These are phyloP conservation scores for Xerophyta viscosa DNA, from an alignment of 106 monocot species.

Conservation along the genomic window DNA sequence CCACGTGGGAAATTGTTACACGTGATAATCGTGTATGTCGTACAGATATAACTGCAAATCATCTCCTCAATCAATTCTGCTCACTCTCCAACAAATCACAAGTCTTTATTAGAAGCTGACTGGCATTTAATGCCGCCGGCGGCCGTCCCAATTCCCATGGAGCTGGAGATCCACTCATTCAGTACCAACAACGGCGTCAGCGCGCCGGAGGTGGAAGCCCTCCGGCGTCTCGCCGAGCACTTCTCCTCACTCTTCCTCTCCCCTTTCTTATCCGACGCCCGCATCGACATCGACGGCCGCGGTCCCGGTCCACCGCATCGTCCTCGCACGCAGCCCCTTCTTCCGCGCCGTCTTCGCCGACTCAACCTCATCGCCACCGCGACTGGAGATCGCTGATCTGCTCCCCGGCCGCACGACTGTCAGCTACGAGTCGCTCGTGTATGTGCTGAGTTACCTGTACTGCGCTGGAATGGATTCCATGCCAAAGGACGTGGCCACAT, in stretches of 20 bases:
- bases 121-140: too few species aligned
- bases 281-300: conserved; percentile 15
- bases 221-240: conserved; percentile 63
- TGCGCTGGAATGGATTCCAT: conserved; percentile 37
- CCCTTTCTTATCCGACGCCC: conserved; percentile 28
- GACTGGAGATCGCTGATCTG: conserved; percentile 31
- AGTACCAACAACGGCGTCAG: too few species aligned
- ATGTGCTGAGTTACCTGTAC: conserved; percentile 62
- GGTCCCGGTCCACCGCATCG: conserved; percentile 62
- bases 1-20: too few species aligned
- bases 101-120: too few species aligned
- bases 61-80: too few species aligned
- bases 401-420: conserved; percentile 27
- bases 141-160: too few species aligned
- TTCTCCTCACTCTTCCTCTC: conserved; percentile 41
- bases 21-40: too few species aligned
- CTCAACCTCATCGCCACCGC: neutral
- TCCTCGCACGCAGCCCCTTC: conserved; percentile 79
- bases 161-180: too few species aligned
- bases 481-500: conserved; percentile 37
- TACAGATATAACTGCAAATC: too few species aligned
- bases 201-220: conserved; percentile 48
- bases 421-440: conserved; percentile 41
- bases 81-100: too few species aligned
- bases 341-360: conserved; percentile 37